These are phyloP conservation scores for Eutrema salsugineum DNA, from an alignment of 441 rosid species.

Conservation along the genomic window DNA sequence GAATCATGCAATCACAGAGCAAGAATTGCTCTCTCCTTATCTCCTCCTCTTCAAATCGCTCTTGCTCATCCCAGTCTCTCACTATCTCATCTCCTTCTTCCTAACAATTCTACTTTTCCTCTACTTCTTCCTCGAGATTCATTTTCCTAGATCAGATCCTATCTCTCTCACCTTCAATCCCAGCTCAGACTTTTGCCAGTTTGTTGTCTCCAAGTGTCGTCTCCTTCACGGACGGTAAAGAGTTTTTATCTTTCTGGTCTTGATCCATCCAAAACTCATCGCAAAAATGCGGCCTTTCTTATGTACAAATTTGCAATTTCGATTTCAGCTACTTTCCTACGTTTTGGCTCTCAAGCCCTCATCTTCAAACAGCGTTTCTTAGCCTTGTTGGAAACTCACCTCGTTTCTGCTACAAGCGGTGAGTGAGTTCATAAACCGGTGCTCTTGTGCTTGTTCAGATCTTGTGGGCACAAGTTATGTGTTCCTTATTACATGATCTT, in stretches of 20 bases:
- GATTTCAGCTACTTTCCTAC: constrained; percentile 65
- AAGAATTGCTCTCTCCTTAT: constrained; percentile 36
- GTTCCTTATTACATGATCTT: neutral
- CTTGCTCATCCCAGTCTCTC: constrained; percentile 46
- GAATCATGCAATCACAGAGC: constrained; percentile 10
- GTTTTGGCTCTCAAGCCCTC: constrained; percentile 88
- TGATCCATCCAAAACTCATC: neutral
- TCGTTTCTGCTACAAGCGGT: constrained; percentile 65
- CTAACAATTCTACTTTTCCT: constrained; percentile 31
- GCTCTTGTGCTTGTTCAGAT: neutral
- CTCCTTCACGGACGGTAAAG: constrained; percentile 63
- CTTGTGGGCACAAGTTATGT: neutral
- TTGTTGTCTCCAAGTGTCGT: constrained; percentile 61
- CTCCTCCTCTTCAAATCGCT: constrained; percentile 38
- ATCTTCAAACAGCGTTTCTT: constrained; percentile 66
- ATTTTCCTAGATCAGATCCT: constrained; percentile 54
- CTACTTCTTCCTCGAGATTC: constrained; percentile 60
- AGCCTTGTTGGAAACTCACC: constrained; percentile 72
- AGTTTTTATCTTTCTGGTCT: neutral
- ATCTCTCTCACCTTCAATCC: constrained; percentile 49
- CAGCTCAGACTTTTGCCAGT: constrained; percentile 22
- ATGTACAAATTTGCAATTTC: neutral
- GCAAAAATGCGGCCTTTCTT: neutral
- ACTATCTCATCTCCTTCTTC: constrained; percentile 38
- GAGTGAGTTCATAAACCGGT: constrained; percentile 26